These are phyloP conservation scores for Cystoisospora suis DNA, from an alignment of 169 alveolate species.

Conservation along the genomic window DNA sequence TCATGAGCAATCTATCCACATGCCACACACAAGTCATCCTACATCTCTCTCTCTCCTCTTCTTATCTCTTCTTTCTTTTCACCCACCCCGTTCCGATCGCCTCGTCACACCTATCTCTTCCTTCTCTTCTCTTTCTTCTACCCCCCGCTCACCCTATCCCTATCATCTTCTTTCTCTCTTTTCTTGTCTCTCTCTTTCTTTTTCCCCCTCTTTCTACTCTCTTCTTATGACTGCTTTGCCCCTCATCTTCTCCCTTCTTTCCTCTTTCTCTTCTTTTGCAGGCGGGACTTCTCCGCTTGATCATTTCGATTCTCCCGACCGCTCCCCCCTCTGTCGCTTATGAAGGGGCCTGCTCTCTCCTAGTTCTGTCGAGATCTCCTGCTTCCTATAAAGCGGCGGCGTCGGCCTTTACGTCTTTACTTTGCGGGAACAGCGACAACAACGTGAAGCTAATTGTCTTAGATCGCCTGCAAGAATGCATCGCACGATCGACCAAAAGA, in stretches of 20 bases:
- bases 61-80: background rate
- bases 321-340: conserved; percentile 83
- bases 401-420: conserved; percentile 77
- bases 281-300: conserved; percentile 46
- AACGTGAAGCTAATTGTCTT: conserved; percentile 85
- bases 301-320: conserved; percentile 58
- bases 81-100: background rate
- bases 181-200: conserved; percentile 67
- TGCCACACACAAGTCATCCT: background rate
- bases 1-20: too few species aligned
- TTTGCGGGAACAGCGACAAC: conserved; percentile 85
- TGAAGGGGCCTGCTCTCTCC: conserved; percentile 90
- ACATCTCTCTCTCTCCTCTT: background rate
- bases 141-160: background rate
- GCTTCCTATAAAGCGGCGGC: conserved; percentile 72
- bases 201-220: conserved; percentile 74
- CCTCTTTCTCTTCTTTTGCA: background rate
- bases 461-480: conserved; percentile 70
- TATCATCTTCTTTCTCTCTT: background rate
- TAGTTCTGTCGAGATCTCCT: conserved; percentile 61
- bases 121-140: background rate
- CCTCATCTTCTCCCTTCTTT: background rate
- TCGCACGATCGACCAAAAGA: background rate
- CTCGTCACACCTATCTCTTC: background rate
- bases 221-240: background rate